A percentile compares a stretch with the other conserved stretches of the same genome.
These are phyloP conservation scores for Colletotrichum lindemuthianum DNA, from an alignment of 2,329 filamentous ascomycete species.

Conservation along the genomic window DNA sequence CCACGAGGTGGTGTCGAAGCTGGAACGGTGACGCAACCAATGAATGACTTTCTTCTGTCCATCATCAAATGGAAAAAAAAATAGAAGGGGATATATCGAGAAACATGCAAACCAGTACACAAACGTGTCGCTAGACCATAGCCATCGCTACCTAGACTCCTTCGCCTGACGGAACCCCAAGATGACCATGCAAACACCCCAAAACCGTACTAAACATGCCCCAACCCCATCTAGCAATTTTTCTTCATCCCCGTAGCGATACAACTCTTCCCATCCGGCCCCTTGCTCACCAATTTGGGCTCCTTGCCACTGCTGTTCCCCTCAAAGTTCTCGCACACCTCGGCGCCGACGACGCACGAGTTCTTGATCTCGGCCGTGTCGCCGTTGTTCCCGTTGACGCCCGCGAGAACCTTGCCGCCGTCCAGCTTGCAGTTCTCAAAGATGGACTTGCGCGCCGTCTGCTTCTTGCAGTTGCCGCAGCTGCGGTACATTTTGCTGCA, in stretches of 20 bases:
- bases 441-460: conserved; percentile 51
- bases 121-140: too few relatives aligned
- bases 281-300: conserved; percentile 26
- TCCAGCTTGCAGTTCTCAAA: conserved; percentile 55
- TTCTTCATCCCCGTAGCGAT: conserved; percentile 23
- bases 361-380: conserved; percentile 37
- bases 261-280: conserved; percentile 34
- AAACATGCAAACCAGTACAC: too few relatives aligned
- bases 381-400: conserved; percentile 51
- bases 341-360: conserved; percentile 37
- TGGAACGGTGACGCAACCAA: too few relatives aligned
- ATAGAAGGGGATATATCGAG: too few relatives aligned
- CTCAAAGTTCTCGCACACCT: conserved; percentile 31
- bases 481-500: conserved; percentile 59
- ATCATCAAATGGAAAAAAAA: too few relatives aligned
- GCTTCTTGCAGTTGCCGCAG: conserved; percentile 58
- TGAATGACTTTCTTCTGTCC: too few relatives aligned
- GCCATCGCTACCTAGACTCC: not conserved
- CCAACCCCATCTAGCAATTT: conserved; percentile 18
- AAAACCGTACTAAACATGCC: not conserved
- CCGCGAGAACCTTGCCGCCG: conserved; percentile 51
- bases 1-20: too few relatives aligned
- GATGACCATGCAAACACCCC: not conserved
- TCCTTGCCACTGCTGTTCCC: conserved; percentile 27
- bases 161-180: not conserved